Evolutionary conservation across 129 eudicot genomes (phyloP).

Genomic region (Pittosporum tobira): DNA sequence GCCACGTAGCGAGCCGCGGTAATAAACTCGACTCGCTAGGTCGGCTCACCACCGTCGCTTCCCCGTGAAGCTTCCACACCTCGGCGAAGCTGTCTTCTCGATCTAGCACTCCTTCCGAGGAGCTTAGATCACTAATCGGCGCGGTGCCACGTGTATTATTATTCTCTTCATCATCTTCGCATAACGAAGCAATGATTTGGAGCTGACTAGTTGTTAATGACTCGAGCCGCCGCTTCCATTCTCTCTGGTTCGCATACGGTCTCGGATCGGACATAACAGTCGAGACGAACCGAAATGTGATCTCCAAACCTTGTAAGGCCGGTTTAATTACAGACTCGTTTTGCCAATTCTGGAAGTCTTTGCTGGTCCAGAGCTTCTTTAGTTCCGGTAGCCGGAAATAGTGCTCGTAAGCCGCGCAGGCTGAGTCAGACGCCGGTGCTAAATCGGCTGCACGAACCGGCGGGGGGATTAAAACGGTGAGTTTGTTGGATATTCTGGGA

Average conservation of each 20-base stretch:
- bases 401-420: slow-evolving; percentile 35
- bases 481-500: slow-evolving; percentile 40
- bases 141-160: slow-evolving; percentile 24
- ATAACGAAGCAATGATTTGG: slow-evolving; percentile 50
- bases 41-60: slow-evolving; percentile 52
- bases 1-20: slow-evolving; percentile 82
- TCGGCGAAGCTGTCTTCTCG: slow-evolving; percentile 62
- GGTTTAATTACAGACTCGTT: slow-evolving; percentile 37
- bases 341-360: slow-evolving; percentile 32
- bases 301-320: slow-evolving; percentile 41
- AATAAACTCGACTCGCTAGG: slow-evolving; percentile 62
- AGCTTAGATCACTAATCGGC: slow-evolving; percentile 40
- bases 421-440: slow-evolving; percentile 24
- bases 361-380: slow-evolving; percentile 22
- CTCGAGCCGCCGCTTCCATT: slow-evolving; percentile 74
- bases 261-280: slow-evolving; percentile 51
- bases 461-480: slow-evolving; percentile 27
- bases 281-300: slow-evolving; percentile 47
- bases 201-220: slow-evolving; percentile 41
- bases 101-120: slow-evolving; percentile 33
- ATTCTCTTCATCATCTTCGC: slow-evolving; percentile 45
- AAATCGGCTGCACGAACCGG: slow-evolving; percentile 34
- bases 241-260: slow-evolving; percentile 54
- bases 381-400: slow-evolving; percentile 43
- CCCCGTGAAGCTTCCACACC: slow-evolving; percentile 53